These are phyloP conservation scores for Pyronema domesticum DNA, from an alignment of 495 filamentous ascomycete genomes.

Conservation along the genomic window DNA sequence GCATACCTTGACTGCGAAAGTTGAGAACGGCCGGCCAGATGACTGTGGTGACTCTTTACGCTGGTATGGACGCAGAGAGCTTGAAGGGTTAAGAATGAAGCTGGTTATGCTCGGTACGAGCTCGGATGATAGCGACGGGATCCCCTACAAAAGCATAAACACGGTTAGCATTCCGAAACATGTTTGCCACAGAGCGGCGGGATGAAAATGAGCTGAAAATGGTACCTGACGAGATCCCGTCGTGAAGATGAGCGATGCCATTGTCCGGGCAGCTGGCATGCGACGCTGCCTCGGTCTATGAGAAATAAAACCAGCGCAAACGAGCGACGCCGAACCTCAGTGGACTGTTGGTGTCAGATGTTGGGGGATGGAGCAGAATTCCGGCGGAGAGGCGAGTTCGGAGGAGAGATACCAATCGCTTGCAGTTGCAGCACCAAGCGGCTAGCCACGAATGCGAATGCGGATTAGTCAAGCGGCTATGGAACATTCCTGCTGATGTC, in stretches of 20 bases:
- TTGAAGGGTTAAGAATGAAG: not conserved
- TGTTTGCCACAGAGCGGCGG: slow-evolving; percentile 1
- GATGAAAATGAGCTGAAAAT: not conserved
- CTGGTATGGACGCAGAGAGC: not conserved
- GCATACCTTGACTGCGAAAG: not conserved
- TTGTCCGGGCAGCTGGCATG: slow-evolving; percentile 3
- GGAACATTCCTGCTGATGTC: no score
- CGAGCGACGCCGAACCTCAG: not conserved
- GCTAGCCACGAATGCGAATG: no score
- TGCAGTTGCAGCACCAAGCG: no score
- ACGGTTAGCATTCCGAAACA: not conserved
- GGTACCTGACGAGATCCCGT: not conserved
- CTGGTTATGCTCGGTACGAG: not conserved
- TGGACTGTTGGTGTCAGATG: not conserved
- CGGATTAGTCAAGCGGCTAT: no score
- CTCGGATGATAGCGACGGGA: not conserved
- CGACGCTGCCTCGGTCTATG: slow-evolving; percentile 3
- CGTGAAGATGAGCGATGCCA: slow-evolving; percentile 3
- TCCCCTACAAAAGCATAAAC: not conserved
- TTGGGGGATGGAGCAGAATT: not conserved
- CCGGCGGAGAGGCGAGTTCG: not conserved
- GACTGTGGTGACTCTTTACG: not conserved
- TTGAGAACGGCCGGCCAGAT: not conserved
- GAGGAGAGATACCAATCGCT: not conserved
- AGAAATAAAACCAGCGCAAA: not conserved